Conservation (phyloP, 805 yeast genomes). For the Brettanomyces anomalus region DNA sequence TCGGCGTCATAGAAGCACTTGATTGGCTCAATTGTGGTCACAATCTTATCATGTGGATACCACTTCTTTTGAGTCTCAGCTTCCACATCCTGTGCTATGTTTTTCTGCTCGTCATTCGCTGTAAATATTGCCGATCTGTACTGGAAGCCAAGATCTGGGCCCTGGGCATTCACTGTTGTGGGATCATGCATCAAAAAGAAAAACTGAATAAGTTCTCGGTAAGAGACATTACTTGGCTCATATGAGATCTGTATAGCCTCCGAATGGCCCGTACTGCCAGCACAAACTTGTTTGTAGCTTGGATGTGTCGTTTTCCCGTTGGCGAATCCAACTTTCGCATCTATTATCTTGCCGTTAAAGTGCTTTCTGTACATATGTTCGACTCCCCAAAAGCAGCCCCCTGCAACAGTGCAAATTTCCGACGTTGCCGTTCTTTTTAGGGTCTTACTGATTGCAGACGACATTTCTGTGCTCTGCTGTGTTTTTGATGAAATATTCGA, state of each 20-base stretch:
- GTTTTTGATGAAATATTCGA: background rate
- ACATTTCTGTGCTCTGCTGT: background rate
- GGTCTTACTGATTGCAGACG: constrained; percentile 15
- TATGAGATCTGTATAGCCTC: constrained; percentile 80
- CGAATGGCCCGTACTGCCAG: constrained; percentile 68
- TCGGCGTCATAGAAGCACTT: constrained; percentile 86
- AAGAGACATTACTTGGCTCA: constrained; percentile 56
- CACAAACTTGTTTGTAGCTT: constrained; percentile 64
- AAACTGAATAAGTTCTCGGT: constrained; percentile 62
- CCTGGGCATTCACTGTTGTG: constrained; percentile 74
- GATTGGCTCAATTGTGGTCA: constrained; percentile 62
- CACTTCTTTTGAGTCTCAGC: constrained; percentile 60
- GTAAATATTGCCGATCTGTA: constrained; percentile 79
- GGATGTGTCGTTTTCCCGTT: constrained; percentile 57
- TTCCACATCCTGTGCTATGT: constrained; percentile 31
- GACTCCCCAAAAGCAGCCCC: constrained; percentile 82
- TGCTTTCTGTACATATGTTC: constrained; percentile 75
- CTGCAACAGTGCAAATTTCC: constrained; percentile 47
- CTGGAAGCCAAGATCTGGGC: constrained; percentile 84
- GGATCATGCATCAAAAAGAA: constrained; percentile 95
- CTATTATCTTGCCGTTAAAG: constrained; percentile 57
- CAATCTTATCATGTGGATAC: constrained; percentile 63
- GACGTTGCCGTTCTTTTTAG: constrained; percentile 28
- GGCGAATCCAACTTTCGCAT: constrained; percentile 82
- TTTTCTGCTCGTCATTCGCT: constrained; percentile 41